Conservation (phyloP, 495 filamentous ascomycete species). For the Penicillium odoratum region DNA sequence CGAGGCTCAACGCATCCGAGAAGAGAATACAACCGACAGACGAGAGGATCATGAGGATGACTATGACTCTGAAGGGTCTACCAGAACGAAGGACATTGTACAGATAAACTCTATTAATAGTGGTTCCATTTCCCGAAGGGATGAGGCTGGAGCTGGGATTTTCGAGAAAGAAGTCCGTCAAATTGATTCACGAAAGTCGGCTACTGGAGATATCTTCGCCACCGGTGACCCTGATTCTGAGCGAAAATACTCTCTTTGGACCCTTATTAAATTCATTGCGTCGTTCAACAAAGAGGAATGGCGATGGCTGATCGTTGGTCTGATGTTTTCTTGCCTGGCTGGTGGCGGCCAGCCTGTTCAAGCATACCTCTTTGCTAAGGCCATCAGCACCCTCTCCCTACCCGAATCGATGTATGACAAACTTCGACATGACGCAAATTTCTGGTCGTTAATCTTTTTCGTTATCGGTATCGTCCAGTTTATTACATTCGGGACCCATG, state of each 20-base stretch:
- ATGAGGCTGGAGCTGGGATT: neutral
- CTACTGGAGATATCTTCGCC: neutral
- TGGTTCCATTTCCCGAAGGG: neutral
- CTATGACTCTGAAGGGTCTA: neutral
- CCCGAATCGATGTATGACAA: constrained; percentile 20
- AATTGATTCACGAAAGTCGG: neutral
- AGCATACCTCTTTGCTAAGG: constrained; percentile 36
- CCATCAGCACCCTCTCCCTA: constrained; percentile 39
- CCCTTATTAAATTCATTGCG: constrained; percentile 6
- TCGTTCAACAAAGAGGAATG: constrained; percentile 12
- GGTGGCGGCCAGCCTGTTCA: constrained; percentile 29
- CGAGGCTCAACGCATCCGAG: constrained; percentile 26
- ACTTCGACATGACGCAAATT: constrained; percentile 41
- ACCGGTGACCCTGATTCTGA: neutral
- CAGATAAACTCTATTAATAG: neutral
- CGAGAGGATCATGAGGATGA: constrained; percentile 34
- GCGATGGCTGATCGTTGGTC: constrained; percentile 14
- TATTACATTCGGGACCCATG: neutral
- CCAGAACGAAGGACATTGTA: constrained; percentile 17
- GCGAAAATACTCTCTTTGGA: neutral
- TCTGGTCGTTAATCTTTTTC: constrained; percentile 70
- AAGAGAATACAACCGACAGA: constrained; percentile 13
- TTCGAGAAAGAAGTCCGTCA: neutral
- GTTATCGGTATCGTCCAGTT: constrained; percentile 35
- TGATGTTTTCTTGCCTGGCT: constrained; percentile 34